Evolutionary conservation across 169 alveolate genomes (phyloP).

Genomic region (Cryptosporidium meleagridis): DNA sequence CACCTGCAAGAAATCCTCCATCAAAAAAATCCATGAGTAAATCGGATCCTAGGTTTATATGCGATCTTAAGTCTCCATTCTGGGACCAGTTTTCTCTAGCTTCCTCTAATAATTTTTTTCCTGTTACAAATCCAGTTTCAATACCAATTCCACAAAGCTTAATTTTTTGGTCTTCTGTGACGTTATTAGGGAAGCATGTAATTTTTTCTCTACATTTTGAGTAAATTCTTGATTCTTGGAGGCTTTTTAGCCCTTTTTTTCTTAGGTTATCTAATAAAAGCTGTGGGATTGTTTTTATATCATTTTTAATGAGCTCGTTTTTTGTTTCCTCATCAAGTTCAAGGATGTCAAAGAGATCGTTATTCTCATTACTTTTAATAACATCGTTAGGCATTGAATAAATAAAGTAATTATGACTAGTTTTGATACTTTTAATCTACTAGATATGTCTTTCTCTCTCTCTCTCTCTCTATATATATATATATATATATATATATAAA

Average conservation of each 20-base stretch:
- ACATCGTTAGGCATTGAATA: not conserved
- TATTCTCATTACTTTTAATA: not conserved
- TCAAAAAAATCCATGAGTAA: constrained; percentile 50
- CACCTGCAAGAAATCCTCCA: constrained; percentile 57
- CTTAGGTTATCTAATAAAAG: constrained; percentile 19
- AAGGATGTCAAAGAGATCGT: not conserved
- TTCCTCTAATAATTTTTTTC: not conserved
- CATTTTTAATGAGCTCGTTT: not conserved
- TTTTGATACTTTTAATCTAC: not conserved
- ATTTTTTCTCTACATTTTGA: constrained; percentile 58
- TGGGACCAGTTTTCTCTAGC: constrained; percentile 34
- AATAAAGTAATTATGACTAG: not conserved
- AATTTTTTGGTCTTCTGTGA: not conserved
- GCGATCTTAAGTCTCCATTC: not conserved
- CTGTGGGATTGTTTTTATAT: constrained; percentile 54
- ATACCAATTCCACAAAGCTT: not conserved
- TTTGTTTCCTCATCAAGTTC: constrained; percentile 46
- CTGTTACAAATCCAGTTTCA: constrained; percentile 41
- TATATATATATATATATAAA: not conserved
- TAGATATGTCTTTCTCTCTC: not conserved
- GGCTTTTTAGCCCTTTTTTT: constrained; percentile 15
- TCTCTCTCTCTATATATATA: too few relatives aligned
- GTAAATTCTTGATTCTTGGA: constrained; percentile 5
- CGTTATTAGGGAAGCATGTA: constrained; percentile 29
- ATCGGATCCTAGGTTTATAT: constrained; percentile 42